These are phyloP conservation scores for Rhodamnia argentea DNA, from an alignment of 345 rosid genomes.

Conservation along the genomic window DNA sequence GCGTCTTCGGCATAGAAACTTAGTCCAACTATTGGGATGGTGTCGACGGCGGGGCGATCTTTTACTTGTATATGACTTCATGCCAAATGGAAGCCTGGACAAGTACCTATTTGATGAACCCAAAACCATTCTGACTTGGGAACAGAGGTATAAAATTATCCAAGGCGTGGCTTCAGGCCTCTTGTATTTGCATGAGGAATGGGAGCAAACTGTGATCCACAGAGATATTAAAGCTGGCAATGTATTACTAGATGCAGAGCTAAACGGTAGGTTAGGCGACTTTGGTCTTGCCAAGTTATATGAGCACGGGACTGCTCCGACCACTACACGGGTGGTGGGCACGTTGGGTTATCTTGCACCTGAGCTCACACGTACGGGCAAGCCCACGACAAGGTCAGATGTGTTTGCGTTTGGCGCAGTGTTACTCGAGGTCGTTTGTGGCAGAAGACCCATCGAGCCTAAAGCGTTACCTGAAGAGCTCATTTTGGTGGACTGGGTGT, in stretches of 20 bases:
- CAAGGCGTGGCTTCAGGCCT: conserved; percentile 84
- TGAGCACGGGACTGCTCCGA: conserved; percentile 63
- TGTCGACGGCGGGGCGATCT: conserved; percentile 53
- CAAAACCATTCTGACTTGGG: conserved; percentile 50
- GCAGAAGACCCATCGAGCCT: conserved; percentile 77
- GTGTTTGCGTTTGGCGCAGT: conserved; percentile 91
- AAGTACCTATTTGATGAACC: conserved; percentile 65
- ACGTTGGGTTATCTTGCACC: conserved; percentile 97
- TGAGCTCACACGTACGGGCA: conserved; percentile 78
- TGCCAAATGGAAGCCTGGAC: conserved; percentile 92
- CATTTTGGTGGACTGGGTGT: conserved; percentile 84
- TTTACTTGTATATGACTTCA: conserved; percentile 72
- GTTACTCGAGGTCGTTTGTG: conserved; percentile 71
- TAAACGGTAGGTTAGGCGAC: conserved; percentile 75
- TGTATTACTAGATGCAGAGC: conserved; percentile 62
- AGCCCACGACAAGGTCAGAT: conserved; percentile 64
- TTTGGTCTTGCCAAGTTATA: conserved; percentile 86
- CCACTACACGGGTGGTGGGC: conserved; percentile 79
- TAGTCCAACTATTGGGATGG: conserved; percentile 85
- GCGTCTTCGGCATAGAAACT: conserved; percentile 77
- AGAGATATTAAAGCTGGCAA: conserved; percentile 89
- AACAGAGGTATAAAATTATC: conserved; percentile 61
- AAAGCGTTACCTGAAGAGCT: conserved; percentile 82
- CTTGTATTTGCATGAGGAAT: conserved; percentile 80
- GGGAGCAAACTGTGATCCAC: conserved; percentile 89